Percentiles rank a stretch among this genome's conserved stretches.
Conservation (phyloP, 2,329 filamentous ascomycete genomes). For the Incumbomyces delicatus region DNA sequence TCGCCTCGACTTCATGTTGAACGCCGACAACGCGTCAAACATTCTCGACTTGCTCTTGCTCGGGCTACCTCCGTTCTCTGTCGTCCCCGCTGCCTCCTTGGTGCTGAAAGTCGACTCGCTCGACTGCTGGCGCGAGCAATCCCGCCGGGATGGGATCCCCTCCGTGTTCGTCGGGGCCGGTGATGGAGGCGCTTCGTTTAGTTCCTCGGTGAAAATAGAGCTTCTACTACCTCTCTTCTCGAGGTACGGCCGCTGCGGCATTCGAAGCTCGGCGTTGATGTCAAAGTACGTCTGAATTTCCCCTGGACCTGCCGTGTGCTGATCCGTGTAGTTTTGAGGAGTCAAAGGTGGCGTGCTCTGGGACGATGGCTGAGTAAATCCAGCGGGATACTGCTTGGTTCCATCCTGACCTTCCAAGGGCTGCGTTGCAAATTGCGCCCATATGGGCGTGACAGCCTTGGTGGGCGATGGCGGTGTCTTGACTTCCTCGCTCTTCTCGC, state of each 20-base stretch:
- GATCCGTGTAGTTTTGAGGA: slow-evolving; percentile 38
- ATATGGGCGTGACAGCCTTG: slow-evolving; percentile 41
- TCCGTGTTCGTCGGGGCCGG: slow-evolving; percentile 13
- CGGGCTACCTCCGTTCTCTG: slow-evolving; percentile 7
- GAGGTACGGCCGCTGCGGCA: slow-evolving; percentile 29
- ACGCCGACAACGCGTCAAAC: slow-evolving; percentile 17
- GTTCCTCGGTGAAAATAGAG: slow-evolving; percentile 23
- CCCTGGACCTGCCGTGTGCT: slow-evolving; percentile 52
- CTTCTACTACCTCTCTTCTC: slow-evolving; percentile 20
- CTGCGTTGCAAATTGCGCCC: slow-evolving; percentile 58
- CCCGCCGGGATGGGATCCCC: neutral
- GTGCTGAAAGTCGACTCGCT: neutral
- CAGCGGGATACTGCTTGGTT: slow-evolving; percentile 36
- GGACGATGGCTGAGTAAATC: slow-evolving; percentile 36
- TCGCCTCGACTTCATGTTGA: slow-evolving; percentile 15
- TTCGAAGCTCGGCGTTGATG: slow-evolving; percentile 34
- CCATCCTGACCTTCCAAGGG: slow-evolving; percentile 25
- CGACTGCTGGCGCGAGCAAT: neutral
- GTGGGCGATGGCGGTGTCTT: slow-evolving; percentile 38
- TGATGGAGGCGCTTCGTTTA: slow-evolving; percentile 21
- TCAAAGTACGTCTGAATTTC: slow-evolving; percentile 49
- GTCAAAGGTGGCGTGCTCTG: slow-evolving; percentile 52
- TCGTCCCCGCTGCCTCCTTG: neutral
- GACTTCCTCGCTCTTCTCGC: neutral
- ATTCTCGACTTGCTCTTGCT: slow-evolving; percentile 18